Conservation (phyloP, 1,139 yeast genomes). For the Zygoascus hellenicus region DNA sequence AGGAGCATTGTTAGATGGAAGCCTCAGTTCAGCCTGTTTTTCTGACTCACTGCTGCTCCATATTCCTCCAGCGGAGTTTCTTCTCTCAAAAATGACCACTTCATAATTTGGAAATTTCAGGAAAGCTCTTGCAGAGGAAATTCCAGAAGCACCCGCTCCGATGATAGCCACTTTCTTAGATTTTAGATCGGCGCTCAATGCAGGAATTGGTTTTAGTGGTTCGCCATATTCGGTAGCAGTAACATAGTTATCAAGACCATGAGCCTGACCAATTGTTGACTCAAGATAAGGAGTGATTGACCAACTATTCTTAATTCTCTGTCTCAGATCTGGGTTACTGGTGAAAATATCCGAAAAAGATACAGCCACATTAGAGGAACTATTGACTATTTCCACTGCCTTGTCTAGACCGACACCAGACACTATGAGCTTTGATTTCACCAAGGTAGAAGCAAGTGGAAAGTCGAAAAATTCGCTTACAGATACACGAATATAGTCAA, state of each 20-base stretch:
- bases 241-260: constrained; percentile 8
- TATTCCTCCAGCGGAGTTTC: constrained; percentile 46
- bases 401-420: neutral
- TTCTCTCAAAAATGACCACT: constrained; percentile 48
- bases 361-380: neutral
- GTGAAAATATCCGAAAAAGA: constrained; percentile 2
- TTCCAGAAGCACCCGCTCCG: constrained; percentile 69
- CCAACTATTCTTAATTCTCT: neutral
- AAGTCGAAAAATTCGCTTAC: neutral
- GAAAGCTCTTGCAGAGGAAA: constrained; percentile 52
- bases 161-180: constrained; percentile 22
- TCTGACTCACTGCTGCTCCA: constrained; percentile 35
- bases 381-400: neutral
- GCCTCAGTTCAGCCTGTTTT: constrained; percentile 3
- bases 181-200: neutral
- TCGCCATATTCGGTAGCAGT: constrained; percentile 7
- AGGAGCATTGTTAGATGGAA: constrained; percentile 15
- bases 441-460: neutral
- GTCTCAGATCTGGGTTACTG: constrained; percentile 7
- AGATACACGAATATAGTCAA: neutral
- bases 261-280: constrained; percentile 1
- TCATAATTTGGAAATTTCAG: constrained; percentile 42
- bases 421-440: neutral
- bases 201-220: neutral
- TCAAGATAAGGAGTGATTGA: constrained; percentile 2